Evolutionary conservation across 2,329 filamentous ascomycete species (phyloP).

Genomic region (Colletotrichum euphorbiae): DNA sequence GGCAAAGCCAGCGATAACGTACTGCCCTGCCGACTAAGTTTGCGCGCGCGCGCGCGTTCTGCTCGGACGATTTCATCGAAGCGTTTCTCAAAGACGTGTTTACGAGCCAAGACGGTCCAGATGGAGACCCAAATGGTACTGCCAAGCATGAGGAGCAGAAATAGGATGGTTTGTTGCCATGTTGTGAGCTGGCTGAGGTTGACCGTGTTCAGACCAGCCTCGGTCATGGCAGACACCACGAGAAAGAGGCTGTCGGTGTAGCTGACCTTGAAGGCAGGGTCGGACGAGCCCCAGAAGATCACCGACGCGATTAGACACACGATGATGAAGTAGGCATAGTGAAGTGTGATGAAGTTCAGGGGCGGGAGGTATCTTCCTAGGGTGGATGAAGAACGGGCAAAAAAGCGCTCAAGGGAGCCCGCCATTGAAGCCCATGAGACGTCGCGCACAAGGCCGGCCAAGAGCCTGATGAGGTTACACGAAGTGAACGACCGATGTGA

Average conservation of each 20-base stretch:
- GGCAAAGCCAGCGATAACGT: neutral
- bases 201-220: conserved; percentile 75
- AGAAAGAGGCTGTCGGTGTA: conserved; percentile 77
- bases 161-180: conserved; percentile 75
- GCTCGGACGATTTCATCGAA: conserved; percentile 65
- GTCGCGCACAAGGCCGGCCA: neutral
- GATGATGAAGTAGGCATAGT: conserved; percentile 74
- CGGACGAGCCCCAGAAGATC: conserved; percentile 71
- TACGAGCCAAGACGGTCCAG: conserved; percentile 71
- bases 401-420: neutral
- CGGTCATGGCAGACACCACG: conserved; percentile 73
- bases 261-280: conserved; percentile 61
- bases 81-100: conserved; percentile 70
- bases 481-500: too few species aligned
- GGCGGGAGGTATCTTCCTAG: conserved; percentile 47
- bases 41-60: conserved; percentile 51
- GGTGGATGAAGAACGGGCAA: neutral
- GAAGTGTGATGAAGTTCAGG: conserved; percentile 72
- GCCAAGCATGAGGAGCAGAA: conserved; percentile 73
- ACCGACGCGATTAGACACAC: conserved; percentile 67
- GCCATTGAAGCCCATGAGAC: neutral
- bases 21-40: conserved; percentile 37
- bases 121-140: conserved; percentile 74
- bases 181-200: conserved; percentile 73
- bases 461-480: too few species aligned